phyloP scores from a whole-genome alignment of 805 yeast species.

The Wickerhamomyces hampshirensis region DNA sequence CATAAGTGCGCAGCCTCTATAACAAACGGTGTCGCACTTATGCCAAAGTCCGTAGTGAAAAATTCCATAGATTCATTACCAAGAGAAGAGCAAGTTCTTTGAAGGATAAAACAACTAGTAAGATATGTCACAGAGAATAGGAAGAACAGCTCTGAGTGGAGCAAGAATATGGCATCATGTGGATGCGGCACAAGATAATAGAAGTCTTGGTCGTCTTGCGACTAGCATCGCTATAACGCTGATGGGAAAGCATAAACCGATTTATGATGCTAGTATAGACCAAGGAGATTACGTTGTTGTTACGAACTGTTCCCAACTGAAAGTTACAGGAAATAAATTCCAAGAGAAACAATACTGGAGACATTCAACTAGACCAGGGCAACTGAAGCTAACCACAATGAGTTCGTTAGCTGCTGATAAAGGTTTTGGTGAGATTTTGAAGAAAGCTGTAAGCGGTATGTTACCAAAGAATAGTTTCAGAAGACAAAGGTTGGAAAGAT shows the following conservation, averaged over 20 bases:
- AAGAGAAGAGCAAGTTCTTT: no score
- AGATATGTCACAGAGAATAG: slow-evolving; percentile 27
- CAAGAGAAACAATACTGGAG: slow-evolving; percentile 80
- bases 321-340: slow-evolving; percentile 82
- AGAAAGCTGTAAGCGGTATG: slow-evolving; percentile 92
- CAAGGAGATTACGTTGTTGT: slow-evolving; percentile 97
- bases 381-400: slow-evolving; percentile 80
- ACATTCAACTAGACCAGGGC: slow-evolving; percentile 88
- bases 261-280: slow-evolving; percentile 71
- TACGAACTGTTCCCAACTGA: slow-evolving; percentile 79
- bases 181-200: slow-evolving; percentile 75
- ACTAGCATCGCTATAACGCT: slow-evolving; percentile 80
- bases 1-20: not conserved
- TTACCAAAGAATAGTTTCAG: slow-evolving; percentile 87
- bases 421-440: slow-evolving; percentile 84
- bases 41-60: no score
- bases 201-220: slow-evolving; percentile 92
- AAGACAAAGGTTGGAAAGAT: slow-evolving; percentile 71
- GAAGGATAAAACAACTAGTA: no score
- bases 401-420: slow-evolving; percentile 65
- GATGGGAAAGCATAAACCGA: slow-evolving; percentile 97
- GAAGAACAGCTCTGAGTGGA: slow-evolving; percentile 54
- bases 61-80: no score
- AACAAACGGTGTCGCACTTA: not conserved
- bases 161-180: slow-evolving; percentile 95